Conservation (phyloP, 1,139 yeast genomes). For the Wickerhamomyces sp. region DNA sequence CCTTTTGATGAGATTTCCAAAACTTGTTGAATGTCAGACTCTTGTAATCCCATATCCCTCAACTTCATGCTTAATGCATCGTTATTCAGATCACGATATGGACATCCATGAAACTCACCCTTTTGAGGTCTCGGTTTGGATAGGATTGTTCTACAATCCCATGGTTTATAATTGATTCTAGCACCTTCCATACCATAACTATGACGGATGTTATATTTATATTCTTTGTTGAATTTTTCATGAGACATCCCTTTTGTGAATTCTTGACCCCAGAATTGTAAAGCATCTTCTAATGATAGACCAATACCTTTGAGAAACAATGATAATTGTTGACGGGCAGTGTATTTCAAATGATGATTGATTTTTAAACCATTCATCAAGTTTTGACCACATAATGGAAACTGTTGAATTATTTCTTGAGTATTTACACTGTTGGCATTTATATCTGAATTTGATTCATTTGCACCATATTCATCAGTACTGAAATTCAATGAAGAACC, state of each 20-base stretch:
- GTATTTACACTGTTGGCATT: constrained; percentile 60
- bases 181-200: constrained; percentile 90
- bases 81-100: constrained; percentile 69
- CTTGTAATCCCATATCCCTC: constrained; percentile 63
- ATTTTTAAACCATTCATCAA: constrained; percentile 57
- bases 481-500: constrained; percentile 58
- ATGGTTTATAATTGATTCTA: constrained; percentile 77
- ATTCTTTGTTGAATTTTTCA: constrained; percentile 83
- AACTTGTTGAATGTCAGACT: constrained; percentile 57
- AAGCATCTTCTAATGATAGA: constrained; percentile 77
- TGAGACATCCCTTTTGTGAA: constrained; percentile 62
- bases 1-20: constrained; percentile 59
- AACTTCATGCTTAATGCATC: constrained; percentile 57
- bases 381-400: constrained; percentile 78
- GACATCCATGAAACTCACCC: constrained; percentile 87
- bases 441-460: constrained; percentile 39
- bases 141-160: constrained; percentile 77
- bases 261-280: constrained; percentile 76
- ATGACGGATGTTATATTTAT: constrained; percentile 82
- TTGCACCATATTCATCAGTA: constrained; percentile 27
- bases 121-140: constrained; percentile 68
- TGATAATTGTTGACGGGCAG: constrained; percentile 81
- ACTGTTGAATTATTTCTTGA: constrained; percentile 52
- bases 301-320: constrained; percentile 89
- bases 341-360: constrained; percentile 71